Conservation (phyloP, 768 basidiomycete species). For the Phylloporus sp. region DNA sequence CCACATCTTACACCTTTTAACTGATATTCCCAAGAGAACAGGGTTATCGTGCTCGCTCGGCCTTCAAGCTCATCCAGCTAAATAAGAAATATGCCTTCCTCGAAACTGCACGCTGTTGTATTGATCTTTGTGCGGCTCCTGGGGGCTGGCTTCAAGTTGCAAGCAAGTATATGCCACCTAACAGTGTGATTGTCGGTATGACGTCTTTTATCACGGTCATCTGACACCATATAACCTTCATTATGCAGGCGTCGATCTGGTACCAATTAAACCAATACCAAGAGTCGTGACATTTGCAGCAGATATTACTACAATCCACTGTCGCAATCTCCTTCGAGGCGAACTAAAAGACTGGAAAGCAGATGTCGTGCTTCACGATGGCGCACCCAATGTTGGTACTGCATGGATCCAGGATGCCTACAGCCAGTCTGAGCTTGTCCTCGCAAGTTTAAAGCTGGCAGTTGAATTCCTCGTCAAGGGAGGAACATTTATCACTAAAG, state of each 20-base stretch:
- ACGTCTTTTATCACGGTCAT: neutral
- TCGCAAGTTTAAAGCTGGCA: constrained; percentile 92
- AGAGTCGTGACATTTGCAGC: constrained; percentile 86
- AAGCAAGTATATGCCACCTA: constrained; percentile 93
- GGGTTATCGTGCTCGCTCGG: constrained; percentile 98
- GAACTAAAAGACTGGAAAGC: constrained; percentile 99
- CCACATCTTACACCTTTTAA: constrained; percentile 5
- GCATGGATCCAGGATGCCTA: constrained; percentile 99
- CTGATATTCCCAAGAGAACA: constrained; percentile 67
- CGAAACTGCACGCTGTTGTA: constrained; percentile 84
- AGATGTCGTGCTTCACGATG: constrained; percentile 96
- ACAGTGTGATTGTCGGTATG: constrained; percentile 87
- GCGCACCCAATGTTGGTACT: constrained; percentile 98
- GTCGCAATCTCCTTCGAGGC: constrained; percentile 77
- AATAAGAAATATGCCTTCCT: constrained; percentile 97
- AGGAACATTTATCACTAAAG: constrained; percentile 95
- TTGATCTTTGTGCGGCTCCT: constrained; percentile 97
- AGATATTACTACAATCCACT: constrained; percentile 91
- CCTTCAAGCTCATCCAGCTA: constrained; percentile 97
- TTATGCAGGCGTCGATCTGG: constrained; percentile 82
- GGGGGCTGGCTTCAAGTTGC: constrained; percentile 99
- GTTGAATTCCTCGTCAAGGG: constrained; percentile 92
- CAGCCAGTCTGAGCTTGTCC: constrained; percentile 92
- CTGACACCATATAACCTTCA: constrained; percentile 8
- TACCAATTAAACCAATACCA: constrained; percentile 94